Evolutionary conservation across 139 green algal species (phyloP).

Genomic region (Deuterostichococcus epilithicus): DNA sequence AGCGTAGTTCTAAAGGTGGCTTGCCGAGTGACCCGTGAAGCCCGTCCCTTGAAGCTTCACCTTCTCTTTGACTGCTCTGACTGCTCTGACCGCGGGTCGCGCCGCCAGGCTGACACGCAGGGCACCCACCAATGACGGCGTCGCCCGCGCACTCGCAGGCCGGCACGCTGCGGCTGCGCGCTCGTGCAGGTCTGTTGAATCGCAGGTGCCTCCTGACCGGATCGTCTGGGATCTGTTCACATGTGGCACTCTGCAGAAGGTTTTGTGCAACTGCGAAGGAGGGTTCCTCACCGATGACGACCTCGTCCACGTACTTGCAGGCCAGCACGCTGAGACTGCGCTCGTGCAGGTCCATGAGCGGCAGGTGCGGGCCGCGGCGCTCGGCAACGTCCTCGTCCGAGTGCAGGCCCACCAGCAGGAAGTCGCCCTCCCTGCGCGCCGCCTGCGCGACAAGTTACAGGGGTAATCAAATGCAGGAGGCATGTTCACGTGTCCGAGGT

Average conservation of each 20-base stretch:
- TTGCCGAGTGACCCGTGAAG: too few relatives aligned
- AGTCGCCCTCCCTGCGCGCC: slow-evolving; percentile 84
- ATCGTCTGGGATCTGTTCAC: too few relatives aligned
- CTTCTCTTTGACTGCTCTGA: too few relatives aligned
- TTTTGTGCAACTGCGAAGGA: not conserved
- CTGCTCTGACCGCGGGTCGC: too few relatives aligned
- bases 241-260: too few relatives aligned
- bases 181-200: slow-evolving; percentile 88
- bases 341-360: slow-evolving; percentile 98
- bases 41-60: too few relatives aligned
- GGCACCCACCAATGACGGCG: slow-evolving; percentile 55
- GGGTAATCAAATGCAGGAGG: too few relatives aligned
- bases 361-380: slow-evolving; percentile 78
- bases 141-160: slow-evolving; percentile 93
- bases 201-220: too few relatives aligned
- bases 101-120: too few relatives aligned
- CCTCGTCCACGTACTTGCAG: slow-evolving; percentile 96
- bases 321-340: slow-evolving; percentile 89
- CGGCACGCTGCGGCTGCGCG: slow-evolving; percentile 84
- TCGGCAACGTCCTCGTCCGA: slow-evolving; percentile 84
- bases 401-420: slow-evolving; percentile 96
- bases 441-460: too few relatives aligned
- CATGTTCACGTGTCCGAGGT: too few relatives aligned
- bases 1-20: too few relatives aligned
- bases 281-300: slow-evolving; percentile 86